These are phyloP conservation scores for Pseudopithomyces chartarum DNA, from an alignment of 2,329 filamentous ascomycete species.

Conservation along the genomic window DNA sequence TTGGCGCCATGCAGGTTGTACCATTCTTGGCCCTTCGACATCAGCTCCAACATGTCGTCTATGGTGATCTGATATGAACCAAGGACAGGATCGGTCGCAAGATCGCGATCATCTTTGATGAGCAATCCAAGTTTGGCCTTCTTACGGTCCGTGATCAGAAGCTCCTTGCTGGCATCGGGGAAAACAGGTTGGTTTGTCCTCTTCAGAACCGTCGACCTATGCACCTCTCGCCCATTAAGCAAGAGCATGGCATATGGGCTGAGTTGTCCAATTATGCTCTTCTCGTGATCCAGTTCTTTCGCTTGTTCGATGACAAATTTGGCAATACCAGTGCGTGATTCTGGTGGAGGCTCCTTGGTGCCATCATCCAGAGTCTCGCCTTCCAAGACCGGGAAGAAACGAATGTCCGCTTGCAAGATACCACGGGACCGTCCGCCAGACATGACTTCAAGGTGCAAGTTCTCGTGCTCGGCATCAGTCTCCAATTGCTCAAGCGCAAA, in stretches of 20 bases:
- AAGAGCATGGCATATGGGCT: slow-evolving; percentile 90
- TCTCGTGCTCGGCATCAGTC: slow-evolving; percentile 77
- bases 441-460: slow-evolving; percentile 81
- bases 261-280: slow-evolving; percentile 87
- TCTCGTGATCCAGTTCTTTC: slow-evolving; percentile 91
- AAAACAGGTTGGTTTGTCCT: slow-evolving; percentile 97
- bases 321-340: slow-evolving; percentile 91
- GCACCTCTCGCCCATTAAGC: slow-evolving; percentile 89
- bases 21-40: slow-evolving; percentile 94
- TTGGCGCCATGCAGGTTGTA: slow-evolving; percentile 84
- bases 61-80: slow-evolving; percentile 95
- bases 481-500: slow-evolving; percentile 86
- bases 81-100: slow-evolving; percentile 80
- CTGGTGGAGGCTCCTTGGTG: slow-evolving; percentile 77
- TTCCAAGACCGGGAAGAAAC: slow-evolving; percentile 93
- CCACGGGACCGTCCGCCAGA: slow-evolving; percentile 84
- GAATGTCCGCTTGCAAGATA: slow-evolving; percentile 77
- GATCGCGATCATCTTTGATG: slow-evolving; percentile 92
- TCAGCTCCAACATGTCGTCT: slow-evolving; percentile 88
- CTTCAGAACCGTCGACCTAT: slow-evolving; percentile 89
- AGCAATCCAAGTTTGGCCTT: slow-evolving; percentile 87
- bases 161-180: slow-evolving; percentile 89
- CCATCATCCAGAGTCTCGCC: slow-evolving; percentile 74
- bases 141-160: slow-evolving; percentile 92
- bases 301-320: slow-evolving; percentile 93